Evolutionary conservation across 345 rosid species (phyloP), one percentile per base, ranked within the genome.

Genomic region (Geranium rotundifolium): DNA sequence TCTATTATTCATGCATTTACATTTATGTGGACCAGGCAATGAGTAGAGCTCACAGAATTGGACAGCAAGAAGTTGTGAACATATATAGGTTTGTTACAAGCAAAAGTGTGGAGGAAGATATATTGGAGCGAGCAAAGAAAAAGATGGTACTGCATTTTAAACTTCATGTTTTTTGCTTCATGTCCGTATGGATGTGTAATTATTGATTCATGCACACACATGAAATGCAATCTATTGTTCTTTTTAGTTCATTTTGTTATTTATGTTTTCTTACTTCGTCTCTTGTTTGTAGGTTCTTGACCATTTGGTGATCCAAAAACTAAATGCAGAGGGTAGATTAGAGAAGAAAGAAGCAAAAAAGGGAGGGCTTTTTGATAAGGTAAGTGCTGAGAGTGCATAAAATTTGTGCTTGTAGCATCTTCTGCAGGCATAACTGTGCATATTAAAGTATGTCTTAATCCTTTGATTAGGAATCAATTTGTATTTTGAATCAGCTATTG

Each of bases 31-130:
- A 60, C 70, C 77, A 95, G 99, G 99, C 99, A 61, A 90, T 95
- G 97, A 95, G 99, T 68, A 90, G 97, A 84, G 99, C 99, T 69
- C 99, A 95, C 71, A 85, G 99, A 81, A 95, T 95, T 74, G 99
- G 99, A 70, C 99, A 95, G 71, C 99, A 86, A 78, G 97, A 90
- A 52, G 97, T 95, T 55, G 99, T 95, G 39, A 95, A 95, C 75
- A 90, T 95, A 59, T 95, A 95, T 77, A 85, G 99, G 76, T 95
- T 95, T 85, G 97, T 90, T 70, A 95, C 95, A 23, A 90, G 96
- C 85, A 95, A 88, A 79, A 95, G 99, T 77, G 96, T 95, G 0
- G 99, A 95, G 84, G 99, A 95, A 75, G 96, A 95, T 69, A 95
- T 95, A 69, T 80, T 95, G 71, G 99, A 95, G 80, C 84, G 99